Conservation (phyloP, 345 rosid genomes). For the Camelina neglecta region DNA sequence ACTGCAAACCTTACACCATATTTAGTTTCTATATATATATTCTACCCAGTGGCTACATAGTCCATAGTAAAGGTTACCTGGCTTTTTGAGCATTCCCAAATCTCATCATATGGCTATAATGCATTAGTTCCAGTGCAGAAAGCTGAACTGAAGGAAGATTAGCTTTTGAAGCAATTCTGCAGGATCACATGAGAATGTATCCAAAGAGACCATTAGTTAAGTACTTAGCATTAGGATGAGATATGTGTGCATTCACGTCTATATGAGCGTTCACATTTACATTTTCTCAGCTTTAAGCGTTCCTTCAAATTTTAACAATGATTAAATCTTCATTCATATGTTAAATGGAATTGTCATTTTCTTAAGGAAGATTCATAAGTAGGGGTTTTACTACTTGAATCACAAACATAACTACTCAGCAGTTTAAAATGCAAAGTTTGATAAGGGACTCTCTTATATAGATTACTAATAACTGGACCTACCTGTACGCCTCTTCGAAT, state of each 20-base stretch:
- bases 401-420: conserved; percentile 20
- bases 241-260: not conserved
- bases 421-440: conserved; percentile 24
- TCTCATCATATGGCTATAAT: conserved; percentile 94
- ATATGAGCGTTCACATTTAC: not conserved
- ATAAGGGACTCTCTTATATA: conserved; percentile 9
- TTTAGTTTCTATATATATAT: not conserved
- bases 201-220: conserved; percentile 24
- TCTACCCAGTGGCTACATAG: conserved; percentile 7
- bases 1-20: conserved; percentile 13
- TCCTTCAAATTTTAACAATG: not conserved
- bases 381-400: not conserved
- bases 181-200: conserved; percentile 24
- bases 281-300: conserved; percentile 16
- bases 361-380: conserved; percentile 19
- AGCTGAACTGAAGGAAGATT: conserved; percentile 72
- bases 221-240: conserved; percentile 22
- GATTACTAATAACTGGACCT: conserved; percentile 16
- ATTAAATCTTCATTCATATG: conserved; percentile 13
- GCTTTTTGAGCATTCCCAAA: conserved; percentile 79
- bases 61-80: conserved; percentile 57
- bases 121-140: conserved; percentile 90
- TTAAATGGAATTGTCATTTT: conserved; percentile 12
- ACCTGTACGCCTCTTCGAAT: conserved; percentile 85
- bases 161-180: conserved; percentile 82